Conservation (phyloP, 2,329 filamentous ascomycete genomes). For the Xylariaceae sp. region DNA sequence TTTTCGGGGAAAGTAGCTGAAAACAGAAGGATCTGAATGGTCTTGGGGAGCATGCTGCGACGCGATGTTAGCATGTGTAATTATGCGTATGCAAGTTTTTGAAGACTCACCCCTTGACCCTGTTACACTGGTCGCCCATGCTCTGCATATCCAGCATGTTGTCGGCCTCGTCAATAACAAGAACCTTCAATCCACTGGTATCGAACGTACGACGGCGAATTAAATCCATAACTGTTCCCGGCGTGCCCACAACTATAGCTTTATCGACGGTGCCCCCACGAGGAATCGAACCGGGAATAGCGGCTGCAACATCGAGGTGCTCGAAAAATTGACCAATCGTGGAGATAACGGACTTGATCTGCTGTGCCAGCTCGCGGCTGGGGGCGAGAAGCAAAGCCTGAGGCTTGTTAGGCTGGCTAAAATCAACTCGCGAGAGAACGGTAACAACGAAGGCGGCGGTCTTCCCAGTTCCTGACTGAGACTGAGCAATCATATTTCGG, state of each 20-base stretch:
- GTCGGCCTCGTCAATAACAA: conserved; percentile 95
- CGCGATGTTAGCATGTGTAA: conserved; percentile 29
- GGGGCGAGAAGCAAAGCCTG: conserved; percentile 88
- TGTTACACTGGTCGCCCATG: conserved; percentile 87
- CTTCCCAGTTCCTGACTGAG: conserved; percentile 98
- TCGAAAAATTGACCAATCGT: conserved; percentile 80
- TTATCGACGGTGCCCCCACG: conserved; percentile 64
- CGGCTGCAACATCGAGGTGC: conserved; percentile 69
- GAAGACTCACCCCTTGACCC: conserved; percentile 75
- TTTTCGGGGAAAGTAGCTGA: conserved; percentile 88
- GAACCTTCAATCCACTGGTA: conserved; percentile 63
- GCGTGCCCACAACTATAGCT: conserved; percentile 85
- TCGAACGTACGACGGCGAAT: conserved; percentile 73
- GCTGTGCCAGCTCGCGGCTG: conserved; percentile 87
- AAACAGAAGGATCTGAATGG: conserved; percentile 86
- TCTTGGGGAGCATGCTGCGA: conserved; percentile 62
- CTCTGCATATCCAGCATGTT: conserved; percentile 98
- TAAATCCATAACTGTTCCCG: conserved; percentile 85
- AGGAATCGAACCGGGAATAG: conserved; percentile 71
- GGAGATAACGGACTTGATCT: conserved; percentile 81
- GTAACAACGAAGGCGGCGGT: conserved; percentile 95
- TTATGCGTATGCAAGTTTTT: background rate
- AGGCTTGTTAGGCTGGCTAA: conserved; percentile 59
- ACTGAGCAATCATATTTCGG: conserved; percentile 92
- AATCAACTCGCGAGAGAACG: conserved; percentile 79